A percentile compares a stretch with the other conserved stretches of the same genome.
Conservation (phyloP, 2,329 filamentous ascomycete species). For the Dactylonectria estremocensis region DNA sequence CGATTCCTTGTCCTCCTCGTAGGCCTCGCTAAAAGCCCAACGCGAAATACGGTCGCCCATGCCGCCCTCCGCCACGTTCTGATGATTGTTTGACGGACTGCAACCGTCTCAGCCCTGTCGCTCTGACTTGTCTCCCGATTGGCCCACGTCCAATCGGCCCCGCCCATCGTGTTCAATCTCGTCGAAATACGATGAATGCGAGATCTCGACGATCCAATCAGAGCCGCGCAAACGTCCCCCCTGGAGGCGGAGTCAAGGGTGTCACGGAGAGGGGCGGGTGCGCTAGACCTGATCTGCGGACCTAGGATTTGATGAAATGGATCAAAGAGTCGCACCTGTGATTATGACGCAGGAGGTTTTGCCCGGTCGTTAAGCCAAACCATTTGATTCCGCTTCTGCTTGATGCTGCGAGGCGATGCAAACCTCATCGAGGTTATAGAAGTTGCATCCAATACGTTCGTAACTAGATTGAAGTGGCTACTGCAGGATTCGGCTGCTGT, state of each 20-base stretch:
- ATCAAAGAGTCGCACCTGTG: neutral
- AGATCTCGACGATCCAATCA: constrained; percentile 40
- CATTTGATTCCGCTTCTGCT: neutral
- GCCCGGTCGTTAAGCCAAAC: neutral
- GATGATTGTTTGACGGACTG: neutral
- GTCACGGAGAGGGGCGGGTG: neutral
- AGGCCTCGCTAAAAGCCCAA: constrained; percentile 20
- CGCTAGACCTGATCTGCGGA: constrained; percentile 5
- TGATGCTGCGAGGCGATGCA: constrained; percentile 8
- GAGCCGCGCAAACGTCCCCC: constrained; percentile 19
- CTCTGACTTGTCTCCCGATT: constrained; percentile 24
- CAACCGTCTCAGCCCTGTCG: constrained; percentile 29
- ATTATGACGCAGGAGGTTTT: constrained; percentile 6
- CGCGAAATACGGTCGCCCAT: constrained; percentile 21
- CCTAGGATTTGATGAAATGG: constrained; percentile 5
- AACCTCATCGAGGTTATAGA: neutral
- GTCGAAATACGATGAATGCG: constrained; percentile 52
- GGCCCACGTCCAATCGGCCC: constrained; percentile 15
- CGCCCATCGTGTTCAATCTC: constrained; percentile 12
- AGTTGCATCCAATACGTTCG: neutral
- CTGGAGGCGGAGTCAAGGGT: constrained; percentile 34
- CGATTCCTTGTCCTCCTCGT: neutral
- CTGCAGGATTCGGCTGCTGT: neutral
- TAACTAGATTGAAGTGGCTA: neutral
- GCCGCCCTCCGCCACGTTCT: constrained; percentile 5